Base-by-base conservation (phyloP, 352 stramenopile species). In the Plasmopara halstedii region DNA sequence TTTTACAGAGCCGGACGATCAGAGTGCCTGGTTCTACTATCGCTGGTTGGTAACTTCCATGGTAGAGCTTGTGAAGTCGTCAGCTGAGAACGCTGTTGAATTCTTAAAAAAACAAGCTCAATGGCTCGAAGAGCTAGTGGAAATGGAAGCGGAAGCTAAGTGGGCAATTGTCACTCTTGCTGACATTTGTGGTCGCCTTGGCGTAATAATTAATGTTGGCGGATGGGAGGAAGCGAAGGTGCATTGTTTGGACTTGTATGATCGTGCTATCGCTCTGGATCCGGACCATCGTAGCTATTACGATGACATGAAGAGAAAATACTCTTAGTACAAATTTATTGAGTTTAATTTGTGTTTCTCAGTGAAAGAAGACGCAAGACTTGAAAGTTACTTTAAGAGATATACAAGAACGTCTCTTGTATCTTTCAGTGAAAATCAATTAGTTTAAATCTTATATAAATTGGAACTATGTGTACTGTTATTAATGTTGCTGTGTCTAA, bases 21-120 rank as follows among this genome's bases (percentile, higher is more conserved):
- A 99, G 63, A 98, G 89, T 58, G 83, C 85, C 11, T 99, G 97
- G 97, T 98, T 98, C 72, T 99, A 99, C 64, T 95, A 97, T 60
- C 79, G 84, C 19, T 97, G 95, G 68, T 74, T 98, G 39, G 47
- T 98, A 5, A 76, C 83, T 14, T 94, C 73, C 29, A 76, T 88
- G 53, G 49, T 82, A 40, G 53, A 74, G 37, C 45, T 78, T 17
- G 64, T 83, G 19, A 42, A 71, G 58, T 69, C 59, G 36, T 74
- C 62, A 17, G 54, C 58, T 3, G 49, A 58, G 0, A 64, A 83
- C 6, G 56, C 62, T 1, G 50, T 43, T 19, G 68, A 66, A 6
- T 81, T 94, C 42, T 43, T 82, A 21, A 67, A 82, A 8, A 82
- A 85, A 55, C 78, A 87, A 54, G 59, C 83, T 18, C 61, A 83